phyloP scores from a whole-genome alignment of 2,329 filamentous ascomycete species.

The Trichoderma koningii region DNA sequence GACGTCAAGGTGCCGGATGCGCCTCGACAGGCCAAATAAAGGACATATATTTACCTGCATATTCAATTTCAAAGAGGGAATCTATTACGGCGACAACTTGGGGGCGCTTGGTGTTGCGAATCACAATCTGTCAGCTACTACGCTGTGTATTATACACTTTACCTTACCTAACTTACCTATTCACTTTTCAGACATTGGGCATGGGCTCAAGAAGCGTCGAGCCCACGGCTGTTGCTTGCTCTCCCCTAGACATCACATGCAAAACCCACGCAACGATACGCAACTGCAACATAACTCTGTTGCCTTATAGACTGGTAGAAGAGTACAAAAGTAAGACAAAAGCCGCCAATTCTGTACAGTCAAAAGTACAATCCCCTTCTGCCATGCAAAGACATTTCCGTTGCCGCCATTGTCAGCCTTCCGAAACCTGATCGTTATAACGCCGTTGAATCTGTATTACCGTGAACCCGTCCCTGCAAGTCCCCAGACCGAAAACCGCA shows the following conservation, averaged over 20 bases:
- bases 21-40: constrained; percentile 51
- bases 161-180: too few relatives aligned
- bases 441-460: constrained; percentile 27
- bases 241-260: background rate
- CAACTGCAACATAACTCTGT: constrained; percentile 11
- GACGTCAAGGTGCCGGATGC: constrained; percentile 87
- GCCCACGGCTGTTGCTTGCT: background rate
- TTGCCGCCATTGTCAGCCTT: constrained; percentile 19
- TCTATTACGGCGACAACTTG: background rate
- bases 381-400: constrained; percentile 24
- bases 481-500: constrained; percentile 19
- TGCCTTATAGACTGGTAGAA: background rate
- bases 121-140: constrained; percentile 11
- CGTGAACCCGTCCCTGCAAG: constrained; percentile 19
- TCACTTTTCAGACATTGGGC: background rate
- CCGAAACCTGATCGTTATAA: constrained; percentile 17
- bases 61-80: background rate
- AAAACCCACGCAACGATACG: constrained; percentile 14
- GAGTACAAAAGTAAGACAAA: constrained; percentile 4
- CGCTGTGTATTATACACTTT: constrained; percentile 16
- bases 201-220: background rate
- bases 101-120: constrained; percentile 15
- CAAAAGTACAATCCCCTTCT: constrained; percentile 1
- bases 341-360: constrained; percentile 24
- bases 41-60: background rate